Conservation (phyloP, 495 filamentous ascomycete species). For the Hyaloscypha finlandica region DNA sequence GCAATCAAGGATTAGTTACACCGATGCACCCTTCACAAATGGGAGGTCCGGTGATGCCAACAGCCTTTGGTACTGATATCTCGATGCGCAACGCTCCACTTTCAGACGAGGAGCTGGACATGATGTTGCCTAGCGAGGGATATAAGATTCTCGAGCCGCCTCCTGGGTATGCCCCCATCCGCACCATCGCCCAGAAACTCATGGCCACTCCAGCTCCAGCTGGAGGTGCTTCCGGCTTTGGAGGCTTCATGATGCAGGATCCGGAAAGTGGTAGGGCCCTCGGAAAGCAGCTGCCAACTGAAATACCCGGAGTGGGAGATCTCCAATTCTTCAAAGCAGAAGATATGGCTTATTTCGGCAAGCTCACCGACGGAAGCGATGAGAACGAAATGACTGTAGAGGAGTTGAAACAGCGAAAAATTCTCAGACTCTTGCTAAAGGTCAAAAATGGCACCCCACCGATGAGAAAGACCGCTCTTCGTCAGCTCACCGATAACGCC, state of each 20-base stretch:
- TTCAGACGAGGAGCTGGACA: constrained; percentile 91
- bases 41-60: constrained; percentile 50
- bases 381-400: constrained; percentile 91
- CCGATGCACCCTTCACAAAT: constrained; percentile 82
- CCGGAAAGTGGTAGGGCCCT: constrained; percentile 76
- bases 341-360: constrained; percentile 99
- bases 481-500: constrained; percentile 97
- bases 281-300: constrained; percentile 85
- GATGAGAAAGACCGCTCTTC: constrained; percentile 98
- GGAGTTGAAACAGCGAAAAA: constrained; percentile 96
- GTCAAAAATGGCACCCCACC: constrained; percentile 99
- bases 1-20: constrained; percentile 78
- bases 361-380: constrained; percentile 92
- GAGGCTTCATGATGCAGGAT: constrained; percentile 98
- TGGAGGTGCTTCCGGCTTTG: constrained; percentile 54
- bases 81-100: constrained; percentile 76
- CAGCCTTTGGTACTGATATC: constrained; percentile 77
- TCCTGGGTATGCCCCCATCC: constrained; percentile 86
- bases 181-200: constrained; percentile 73
- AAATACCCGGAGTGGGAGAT: constrained; percentile 97
- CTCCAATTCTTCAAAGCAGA: constrained; percentile 98
- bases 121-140: constrained; percentile 87
- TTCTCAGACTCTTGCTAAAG: constrained; percentile 94
- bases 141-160: constrained; percentile 94
- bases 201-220: constrained; percentile 69